Base-by-base conservation (phyloP, 352 stramenopile species). In the Pythium phragmitis region DNA sequence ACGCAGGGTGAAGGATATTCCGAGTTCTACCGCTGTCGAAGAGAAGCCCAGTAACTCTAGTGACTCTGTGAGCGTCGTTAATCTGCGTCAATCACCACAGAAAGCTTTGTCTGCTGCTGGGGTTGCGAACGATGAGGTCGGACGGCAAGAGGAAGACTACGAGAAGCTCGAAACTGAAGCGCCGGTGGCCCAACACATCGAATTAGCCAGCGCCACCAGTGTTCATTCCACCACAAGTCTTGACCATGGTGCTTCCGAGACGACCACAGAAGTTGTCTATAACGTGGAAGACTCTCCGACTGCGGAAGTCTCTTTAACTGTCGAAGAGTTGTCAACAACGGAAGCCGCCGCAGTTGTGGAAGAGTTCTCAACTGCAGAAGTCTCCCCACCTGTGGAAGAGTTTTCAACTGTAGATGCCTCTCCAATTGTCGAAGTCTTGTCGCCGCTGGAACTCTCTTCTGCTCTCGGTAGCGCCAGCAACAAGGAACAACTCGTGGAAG, bases 1-100 rank as follows among this genome's bases (percentile, higher is more conserved):
- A n/a, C 57, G 59, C 7, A 41, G 59, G 9, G 50, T 66, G 0
- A 58, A 53, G 21, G 59, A 66, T 33, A 46, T 19, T 6, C 49
- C 30, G 41, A 48, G 0, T 2, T 28, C 28, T 17, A 16, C n/a
- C 1, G 12, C 12, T 4, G 12, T 42, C 0, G 36, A 55, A 41
- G 33, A 51, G 21, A 28, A n/a, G 7, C 11, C 34, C 8, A 16
- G 37, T 43, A 26, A 46, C 39, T 21, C 14, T 16, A 12, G 39
- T 43, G 41, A 46, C 39, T 21, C 14, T 16, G 6, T 9, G 39
- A 46, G 9, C 12, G 13, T 46, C 39, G 39, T 46, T n/a, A 21
- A 5, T 46, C 8, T 2, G 34, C 11, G 1, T 30, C 26, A 42
- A 9, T 16, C 37, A 42, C 37, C 39, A 14, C 39, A 21, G 39